Evolutionary conservation across 495 filamentous ascomycete genomes (phyloP), one percentile per base, ranked within the genome.

Genomic region (Neurospora intermedia): DNA sequence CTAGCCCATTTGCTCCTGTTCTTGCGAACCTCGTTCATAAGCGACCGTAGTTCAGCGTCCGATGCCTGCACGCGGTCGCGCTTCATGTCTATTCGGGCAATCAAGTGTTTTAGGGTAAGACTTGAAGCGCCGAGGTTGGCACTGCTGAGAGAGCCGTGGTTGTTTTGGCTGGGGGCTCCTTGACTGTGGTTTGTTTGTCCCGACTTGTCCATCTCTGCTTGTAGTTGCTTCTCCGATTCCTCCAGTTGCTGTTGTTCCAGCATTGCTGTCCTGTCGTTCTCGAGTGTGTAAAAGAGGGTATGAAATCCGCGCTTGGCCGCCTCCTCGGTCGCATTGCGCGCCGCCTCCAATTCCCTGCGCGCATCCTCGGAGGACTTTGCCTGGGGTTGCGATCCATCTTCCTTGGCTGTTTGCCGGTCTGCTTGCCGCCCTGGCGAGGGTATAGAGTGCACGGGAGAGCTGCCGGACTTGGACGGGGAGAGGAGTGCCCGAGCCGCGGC

Each of bases 1-100:
- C 90, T 98, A 23, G 96, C 96, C 96, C 96, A 99, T 81, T 99
- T 99, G 80, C 95, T 97, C 75, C 96, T 86, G 78, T 97, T 97
- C 78, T 98, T 98, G 71, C 96, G 89, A 11, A 98, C 96, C 78
- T 99, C 96, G 77, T 94, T 96, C 88, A 99, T 95, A 73, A 99
- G 83, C 69, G 88, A 92, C 70, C 96, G 89, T 54, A 99, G 87
- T 76, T 99, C 95, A 11, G 93, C 91, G 81, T 99, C 96, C 4
- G 93, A 96, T 13, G 96, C 94, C 73, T 88, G 86, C 23, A 99
- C 95, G 83, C 91, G 88, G 54, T 93, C 89, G 71, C 96, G 90
- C 82, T 97, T 93, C 77, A 91, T 88, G 83, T 99, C 96, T 77
- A 99, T 98, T 74, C 94, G 87, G 38, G 93, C 92, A 76, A 99